These are phyloP conservation scores for Vaccinium macrocarpon DNA, from an alignment of 148 eudicot species.

Conservation along the genomic window DNA sequence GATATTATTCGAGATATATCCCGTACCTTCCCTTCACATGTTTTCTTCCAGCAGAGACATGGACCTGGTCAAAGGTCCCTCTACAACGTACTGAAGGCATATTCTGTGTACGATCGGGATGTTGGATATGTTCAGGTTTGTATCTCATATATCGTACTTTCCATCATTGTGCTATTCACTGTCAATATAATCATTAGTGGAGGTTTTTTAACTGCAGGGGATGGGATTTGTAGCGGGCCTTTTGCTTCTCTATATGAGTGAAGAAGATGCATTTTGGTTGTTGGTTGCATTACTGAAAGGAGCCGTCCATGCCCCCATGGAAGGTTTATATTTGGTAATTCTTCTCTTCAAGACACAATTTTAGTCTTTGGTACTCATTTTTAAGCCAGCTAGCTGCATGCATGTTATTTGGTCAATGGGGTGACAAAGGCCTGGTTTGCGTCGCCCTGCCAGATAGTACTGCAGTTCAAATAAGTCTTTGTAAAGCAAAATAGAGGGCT, in stretches of 20 bases:
- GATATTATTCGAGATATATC: constrained; percentile 98
- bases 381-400: neutral
- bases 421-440: neutral
- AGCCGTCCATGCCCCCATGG: constrained; percentile 98
- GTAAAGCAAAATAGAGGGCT: neutral
- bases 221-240: constrained; percentile 98
- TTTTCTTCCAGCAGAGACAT: constrained; percentile 97
- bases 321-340: constrained; percentile 87
- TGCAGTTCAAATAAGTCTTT: neutral
- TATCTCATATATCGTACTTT: neutral
- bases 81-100: constrained; percentile 95
- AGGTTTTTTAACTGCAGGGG: constrained; percentile 54
- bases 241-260: constrained; percentile 96
- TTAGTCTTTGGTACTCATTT: neutral
- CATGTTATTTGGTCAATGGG: neutral
- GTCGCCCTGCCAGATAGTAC: neutral
- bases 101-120: constrained; percentile 94
- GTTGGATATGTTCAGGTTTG: constrained; percentile 99
- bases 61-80: constrained; percentile 99
- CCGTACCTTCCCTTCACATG: constrained; percentile 95
- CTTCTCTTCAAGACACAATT: neutral
- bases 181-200: neutral
- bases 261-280: constrained; percentile 99
- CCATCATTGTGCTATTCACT: neutral
- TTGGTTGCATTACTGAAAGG: constrained; percentile 94